Percentiles rank a stretch among this genome's conserved stretches.
Conservation (phyloP, 192 early-diverging fungal genomes). For the Blastocladiella britannica region DNA sequence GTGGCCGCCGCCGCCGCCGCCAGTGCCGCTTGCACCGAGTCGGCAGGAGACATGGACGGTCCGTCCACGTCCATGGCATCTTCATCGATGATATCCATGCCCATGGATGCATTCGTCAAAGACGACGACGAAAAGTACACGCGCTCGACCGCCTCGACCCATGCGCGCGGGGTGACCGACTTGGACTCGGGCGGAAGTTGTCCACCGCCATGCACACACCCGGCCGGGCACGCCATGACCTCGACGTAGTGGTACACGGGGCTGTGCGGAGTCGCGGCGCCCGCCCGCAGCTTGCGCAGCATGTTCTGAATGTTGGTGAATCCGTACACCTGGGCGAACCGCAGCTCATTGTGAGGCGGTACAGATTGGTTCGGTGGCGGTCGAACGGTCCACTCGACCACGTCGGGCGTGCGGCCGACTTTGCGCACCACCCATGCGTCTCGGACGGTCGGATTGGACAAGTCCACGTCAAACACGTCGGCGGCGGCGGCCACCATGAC, state of each 20-base stretch:
- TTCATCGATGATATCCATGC: background rate
- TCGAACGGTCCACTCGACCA: constrained; percentile 44
- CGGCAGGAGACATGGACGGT: too few relatives aligned
- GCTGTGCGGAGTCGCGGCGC: constrained; percentile 27
- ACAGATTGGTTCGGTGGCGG: too few relatives aligned
- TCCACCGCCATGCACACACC: constrained; percentile 95
- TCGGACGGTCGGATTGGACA: constrained; percentile 24
- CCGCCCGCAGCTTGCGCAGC: constrained; percentile 80
- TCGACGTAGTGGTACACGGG: constrained; percentile 70
- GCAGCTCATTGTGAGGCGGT: too few relatives aligned
- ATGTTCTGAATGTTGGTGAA: constrained; percentile 96
- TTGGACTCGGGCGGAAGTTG: constrained; percentile 28
- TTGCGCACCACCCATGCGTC: constrained; percentile 34
- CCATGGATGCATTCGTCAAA: background rate
- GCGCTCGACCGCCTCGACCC: background rate
- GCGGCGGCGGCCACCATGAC: constrained; percentile 63
- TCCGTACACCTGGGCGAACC: constrained; percentile 77
- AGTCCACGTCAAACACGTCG: constrained; percentile 46
- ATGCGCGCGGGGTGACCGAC: background rate
- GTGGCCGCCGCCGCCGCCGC: too few relatives aligned
- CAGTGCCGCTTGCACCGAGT: too few relatives aligned
- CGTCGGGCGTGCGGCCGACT: constrained; percentile 64
- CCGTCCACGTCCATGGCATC: background rate
- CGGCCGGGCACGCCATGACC: constrained; percentile 91
- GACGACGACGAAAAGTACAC: background rate